Conservation (phyloP, 2,329 filamentous ascomycete genomes). For the Aspergillus ochraceus region DNA sequence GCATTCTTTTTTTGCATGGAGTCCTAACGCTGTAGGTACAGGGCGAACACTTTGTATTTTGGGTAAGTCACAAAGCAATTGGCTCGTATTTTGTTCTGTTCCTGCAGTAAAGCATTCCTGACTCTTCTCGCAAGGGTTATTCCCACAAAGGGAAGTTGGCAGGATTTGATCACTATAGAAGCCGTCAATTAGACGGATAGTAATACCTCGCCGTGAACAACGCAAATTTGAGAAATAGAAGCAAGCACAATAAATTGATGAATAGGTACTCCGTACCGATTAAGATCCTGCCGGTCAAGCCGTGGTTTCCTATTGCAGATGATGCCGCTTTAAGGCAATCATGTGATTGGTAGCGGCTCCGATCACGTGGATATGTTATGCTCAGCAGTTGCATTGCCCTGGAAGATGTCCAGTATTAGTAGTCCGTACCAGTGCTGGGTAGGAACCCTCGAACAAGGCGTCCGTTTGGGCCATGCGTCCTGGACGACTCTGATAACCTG, state of each 20-base stretch:
- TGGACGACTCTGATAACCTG: too few species aligned
- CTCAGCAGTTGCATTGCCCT: too few species aligned
- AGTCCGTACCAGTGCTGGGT: too few species aligned
- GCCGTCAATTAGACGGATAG: background rate
- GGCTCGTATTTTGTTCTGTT: background rate
- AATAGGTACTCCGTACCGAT: background rate
- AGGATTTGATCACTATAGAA: background rate
- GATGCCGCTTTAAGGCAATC: background rate
- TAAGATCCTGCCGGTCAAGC: background rate
- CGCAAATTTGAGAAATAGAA: background rate
- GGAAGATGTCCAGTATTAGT: too few species aligned
- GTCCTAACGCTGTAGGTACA: background rate
- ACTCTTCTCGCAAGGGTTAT: background rate
- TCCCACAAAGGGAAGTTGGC: background rate
- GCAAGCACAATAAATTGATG: background rate
- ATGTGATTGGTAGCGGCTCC: too few species aligned
- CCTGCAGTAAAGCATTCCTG: background rate
- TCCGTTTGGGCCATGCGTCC: too few species aligned
- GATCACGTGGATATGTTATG: too few species aligned
- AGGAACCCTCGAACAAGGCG: too few species aligned
- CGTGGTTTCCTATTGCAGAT: background rate
- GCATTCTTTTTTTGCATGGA: background rate
- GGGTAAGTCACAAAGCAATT: background rate
- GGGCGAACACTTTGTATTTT: background rate
- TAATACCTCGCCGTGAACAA: background rate